These are phyloP conservation scores for Corchorus capsularis DNA, from an alignment of 345 rosid genomes.

Conservation along the genomic window DNA sequence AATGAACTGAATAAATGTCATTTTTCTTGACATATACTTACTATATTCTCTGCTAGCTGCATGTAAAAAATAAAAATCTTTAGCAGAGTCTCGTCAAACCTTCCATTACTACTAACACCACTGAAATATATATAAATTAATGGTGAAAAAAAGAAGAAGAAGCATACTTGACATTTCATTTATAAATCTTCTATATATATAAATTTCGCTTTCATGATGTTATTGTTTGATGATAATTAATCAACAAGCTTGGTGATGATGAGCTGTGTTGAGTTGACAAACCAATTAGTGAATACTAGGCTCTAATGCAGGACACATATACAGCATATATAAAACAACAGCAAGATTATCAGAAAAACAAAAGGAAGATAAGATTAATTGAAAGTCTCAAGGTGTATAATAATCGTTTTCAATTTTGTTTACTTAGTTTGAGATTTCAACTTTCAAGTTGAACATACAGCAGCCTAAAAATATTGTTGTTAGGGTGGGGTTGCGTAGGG, in stretches of 20 bases:
- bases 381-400: slow-evolving; percentile 9
- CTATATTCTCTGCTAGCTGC: not conserved
- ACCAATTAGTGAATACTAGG: not conserved
- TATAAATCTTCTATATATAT: no score
- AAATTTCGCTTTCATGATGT: not conserved
- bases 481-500: slow-evolving; percentile 3
- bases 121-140: no score
- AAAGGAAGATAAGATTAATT: not conserved
- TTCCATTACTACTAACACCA: not conserved
- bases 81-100: not conserved
- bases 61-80: not conserved
- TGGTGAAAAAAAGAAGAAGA: no score
- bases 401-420: slow-evolving; percentile 5
- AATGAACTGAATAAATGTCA: slow-evolving; percentile 23
- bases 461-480: not conserved
- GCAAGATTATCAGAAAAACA: not conserved
- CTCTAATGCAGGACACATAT: not conserved
- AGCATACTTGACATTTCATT: no score
- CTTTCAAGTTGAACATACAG: slow-evolving; percentile 8
- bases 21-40: not conserved
- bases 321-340: not conserved
- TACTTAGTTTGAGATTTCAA: slow-evolving; percentile 18
- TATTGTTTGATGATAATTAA: not conserved
- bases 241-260: not conserved
- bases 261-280: slow-evolving; percentile 16